phyloP scores from a whole-genome alignment of 2,329 filamentous ascomycete genomes.

The Fusarium gaditjirri region DNA sequence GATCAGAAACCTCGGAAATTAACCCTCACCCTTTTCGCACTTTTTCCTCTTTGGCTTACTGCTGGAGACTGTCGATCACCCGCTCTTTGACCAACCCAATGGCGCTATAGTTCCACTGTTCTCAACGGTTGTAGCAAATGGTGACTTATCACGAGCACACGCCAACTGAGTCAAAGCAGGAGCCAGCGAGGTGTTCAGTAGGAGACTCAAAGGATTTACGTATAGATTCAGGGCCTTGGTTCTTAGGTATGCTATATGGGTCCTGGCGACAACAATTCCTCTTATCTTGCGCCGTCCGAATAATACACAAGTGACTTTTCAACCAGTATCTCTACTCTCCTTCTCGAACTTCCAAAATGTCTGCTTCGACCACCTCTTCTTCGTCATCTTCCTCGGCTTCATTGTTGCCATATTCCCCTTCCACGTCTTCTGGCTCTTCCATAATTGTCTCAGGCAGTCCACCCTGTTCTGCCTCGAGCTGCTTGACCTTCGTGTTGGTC shows the following conservation, averaged over 20 bases:
- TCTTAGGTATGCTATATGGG: conserved; percentile 1
- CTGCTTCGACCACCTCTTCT: conserved; percentile 46
- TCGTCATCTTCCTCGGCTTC: conserved; percentile 49
- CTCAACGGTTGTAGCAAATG: background rate
- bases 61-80: conserved; percentile 25
- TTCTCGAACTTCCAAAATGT: conserved; percentile 52
- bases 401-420: conserved; percentile 47
- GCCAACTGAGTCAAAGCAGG: background rate
- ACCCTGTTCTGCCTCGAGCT: conserved; percentile 56
- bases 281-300: conserved; percentile 15
- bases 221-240: background rate
- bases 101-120: conserved; percentile 14
- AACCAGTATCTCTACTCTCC: conserved; percentile 39
- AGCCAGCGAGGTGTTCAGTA: background rate
- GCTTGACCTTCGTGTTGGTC: conserved; percentile 72
- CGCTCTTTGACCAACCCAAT: background rate
- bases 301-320: conserved; percentile 7
- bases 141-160: background rate
- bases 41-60: background rate
- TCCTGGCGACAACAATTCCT: background rate
- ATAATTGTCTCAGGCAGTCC: conserved; percentile 36
- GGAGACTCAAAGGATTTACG: background rate
- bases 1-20: background rate
- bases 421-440: conserved; percentile 46
- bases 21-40: background rate